These are phyloP conservation scores for Didymella exigua DNA, from an alignment of 2,329 filamentous ascomycete species.

Conservation along the genomic window DNA sequence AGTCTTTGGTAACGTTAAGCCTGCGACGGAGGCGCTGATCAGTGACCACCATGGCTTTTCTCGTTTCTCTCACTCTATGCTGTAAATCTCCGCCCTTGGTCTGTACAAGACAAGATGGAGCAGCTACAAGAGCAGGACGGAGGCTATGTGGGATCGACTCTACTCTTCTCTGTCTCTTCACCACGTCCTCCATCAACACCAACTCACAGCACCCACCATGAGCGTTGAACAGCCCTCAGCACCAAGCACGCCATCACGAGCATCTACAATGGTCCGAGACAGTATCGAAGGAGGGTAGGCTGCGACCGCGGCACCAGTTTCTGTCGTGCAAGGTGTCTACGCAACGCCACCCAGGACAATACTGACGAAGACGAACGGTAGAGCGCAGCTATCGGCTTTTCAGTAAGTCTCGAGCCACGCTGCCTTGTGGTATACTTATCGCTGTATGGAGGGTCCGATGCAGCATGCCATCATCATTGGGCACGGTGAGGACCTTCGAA, in stretches of 20 bases:
- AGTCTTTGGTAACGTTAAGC: background rate
- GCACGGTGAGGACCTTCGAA: slow-evolving; percentile 16
- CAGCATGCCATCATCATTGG: slow-evolving; percentile 21
- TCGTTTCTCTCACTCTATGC: background rate
- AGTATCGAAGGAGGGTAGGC: background rate
- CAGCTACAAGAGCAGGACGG: background rate
- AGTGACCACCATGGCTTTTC: no score
- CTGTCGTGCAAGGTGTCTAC: background rate
- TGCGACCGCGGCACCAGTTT: background rate
- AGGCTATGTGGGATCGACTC: background rate
- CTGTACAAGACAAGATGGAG: background rate
- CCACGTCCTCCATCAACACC: background rate
- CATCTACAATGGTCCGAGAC: background rate
- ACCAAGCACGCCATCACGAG: background rate
- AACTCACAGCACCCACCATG: background rate
- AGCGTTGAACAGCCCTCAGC: background rate
- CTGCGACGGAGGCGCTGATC: background rate
- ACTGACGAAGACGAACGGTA: background rate
- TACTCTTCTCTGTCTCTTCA: background rate
- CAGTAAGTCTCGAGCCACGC: slow-evolving; percentile 1
- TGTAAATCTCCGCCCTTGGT: no score
- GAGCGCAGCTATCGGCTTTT: background rate
- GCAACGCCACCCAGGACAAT: background rate
- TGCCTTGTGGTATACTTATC: no score
- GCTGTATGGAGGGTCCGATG: slow-evolving; percentile 11